Evolutionary conservation across 345 rosid species (phyloP).

Genomic region (Lepidium aucheri): DNA sequence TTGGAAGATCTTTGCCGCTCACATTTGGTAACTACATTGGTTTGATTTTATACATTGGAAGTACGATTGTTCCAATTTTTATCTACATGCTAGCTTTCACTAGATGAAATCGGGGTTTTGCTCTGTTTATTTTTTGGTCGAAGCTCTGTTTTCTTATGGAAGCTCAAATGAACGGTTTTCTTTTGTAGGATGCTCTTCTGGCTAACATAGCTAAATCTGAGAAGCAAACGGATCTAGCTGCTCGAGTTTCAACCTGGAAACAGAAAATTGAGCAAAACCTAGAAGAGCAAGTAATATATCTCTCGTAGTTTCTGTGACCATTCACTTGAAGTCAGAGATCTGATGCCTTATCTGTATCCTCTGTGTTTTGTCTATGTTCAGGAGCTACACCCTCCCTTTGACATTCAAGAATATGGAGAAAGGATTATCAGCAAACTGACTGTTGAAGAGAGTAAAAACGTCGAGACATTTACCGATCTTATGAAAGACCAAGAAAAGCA

Average conservation of each 20-base stretch:
- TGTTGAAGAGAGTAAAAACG: constrained; percentile 31
- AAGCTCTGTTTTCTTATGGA: not conserved
- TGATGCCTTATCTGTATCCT: not conserved
- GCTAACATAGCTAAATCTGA: constrained; percentile 89
- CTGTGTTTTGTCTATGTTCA: constrained; percentile 20
- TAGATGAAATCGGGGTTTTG: not conserved
- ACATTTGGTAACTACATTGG: constrained; percentile 59
- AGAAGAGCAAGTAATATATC: constrained; percentile 69
- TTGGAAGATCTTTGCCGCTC: constrained; percentile 94
- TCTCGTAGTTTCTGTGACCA: constrained; percentile 1
- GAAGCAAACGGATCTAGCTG: constrained; percentile 87
- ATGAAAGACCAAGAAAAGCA: constrained; percentile 76
- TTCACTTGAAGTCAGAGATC: not conserved
- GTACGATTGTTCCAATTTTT: not conserved
- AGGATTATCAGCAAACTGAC: constrained; percentile 57
- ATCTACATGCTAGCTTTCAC: not conserved
- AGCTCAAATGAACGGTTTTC: not conserved
- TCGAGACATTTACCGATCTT: constrained; percentile 49
- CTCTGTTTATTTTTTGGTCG: not conserved
- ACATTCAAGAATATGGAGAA: constrained; percentile 80
- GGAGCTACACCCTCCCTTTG: constrained; percentile 87
- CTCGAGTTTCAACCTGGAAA: constrained; percentile 90
- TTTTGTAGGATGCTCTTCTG: constrained; percentile 78
- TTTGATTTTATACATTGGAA: not conserved
- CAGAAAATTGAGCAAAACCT: constrained; percentile 84